Percentiles rank a stretch among this genome's conserved stretches.
These are phyloP conservation scores for Venturia asperata DNA, from an alignment of 2,329 filamentous ascomycete species.

Conservation along the genomic window DNA sequence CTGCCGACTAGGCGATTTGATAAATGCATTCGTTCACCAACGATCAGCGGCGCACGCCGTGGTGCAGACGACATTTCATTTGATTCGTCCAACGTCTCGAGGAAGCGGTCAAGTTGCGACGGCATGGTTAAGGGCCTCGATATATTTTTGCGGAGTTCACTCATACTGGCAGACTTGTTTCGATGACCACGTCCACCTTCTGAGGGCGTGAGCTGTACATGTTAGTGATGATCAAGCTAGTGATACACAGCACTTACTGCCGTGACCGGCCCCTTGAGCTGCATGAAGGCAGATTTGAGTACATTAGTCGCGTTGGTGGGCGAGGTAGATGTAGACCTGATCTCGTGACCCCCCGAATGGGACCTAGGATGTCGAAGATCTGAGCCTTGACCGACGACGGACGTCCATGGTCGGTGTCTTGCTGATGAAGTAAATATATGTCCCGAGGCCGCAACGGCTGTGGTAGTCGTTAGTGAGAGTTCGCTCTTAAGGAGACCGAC, in stretches of 20 bases:
- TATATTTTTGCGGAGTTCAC: background rate
- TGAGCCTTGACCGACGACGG: slow-evolving; percentile 9
- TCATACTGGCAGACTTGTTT: slow-evolving; percentile 15
- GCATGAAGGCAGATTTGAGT: slow-evolving; percentile 14
- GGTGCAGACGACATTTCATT: background rate
- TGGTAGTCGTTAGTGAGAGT: background rate
- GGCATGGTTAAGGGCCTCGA: slow-evolving; percentile 4
- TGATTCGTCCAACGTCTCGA: background rate
- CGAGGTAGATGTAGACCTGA: slow-evolving; percentile 15
- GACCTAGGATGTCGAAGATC: background rate
- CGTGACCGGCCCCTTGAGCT: slow-evolving; percentile 13
- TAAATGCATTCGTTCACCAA: background rate
- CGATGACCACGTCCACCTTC: slow-evolving; percentile 16
- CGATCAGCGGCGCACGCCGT: background rate
- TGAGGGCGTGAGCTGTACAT: slow-evolving; percentile 4
- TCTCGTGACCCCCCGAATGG: background rate
- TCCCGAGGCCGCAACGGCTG: slow-evolving; percentile 27
- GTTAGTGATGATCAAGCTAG: background rate
- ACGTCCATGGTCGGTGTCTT: slow-evolving; percentile 24
- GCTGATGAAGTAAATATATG: slow-evolving; percentile 24
- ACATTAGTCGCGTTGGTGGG: slow-evolving; percentile 1
- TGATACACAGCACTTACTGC: background rate
- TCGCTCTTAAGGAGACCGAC: background rate
- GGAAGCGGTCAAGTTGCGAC: background rate
- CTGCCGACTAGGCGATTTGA: background rate